phyloP scores from a whole-genome alignment of 805 yeast species.

The Saturnispora saitoi region DNA sequence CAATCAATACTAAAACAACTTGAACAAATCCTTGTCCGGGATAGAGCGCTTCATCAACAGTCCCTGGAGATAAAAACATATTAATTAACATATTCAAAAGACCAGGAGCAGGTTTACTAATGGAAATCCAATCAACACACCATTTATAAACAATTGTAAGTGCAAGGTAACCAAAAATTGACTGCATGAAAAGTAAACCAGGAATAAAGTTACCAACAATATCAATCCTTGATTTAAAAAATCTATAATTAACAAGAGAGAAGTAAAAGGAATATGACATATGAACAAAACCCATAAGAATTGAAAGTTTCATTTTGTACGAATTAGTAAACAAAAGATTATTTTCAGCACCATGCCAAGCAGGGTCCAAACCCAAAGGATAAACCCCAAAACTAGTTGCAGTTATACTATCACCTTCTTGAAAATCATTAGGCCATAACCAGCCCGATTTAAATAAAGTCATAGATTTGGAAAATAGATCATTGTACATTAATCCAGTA shows the following conservation, averaged over 20 bases:
- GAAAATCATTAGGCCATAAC: constrained; percentile 50
- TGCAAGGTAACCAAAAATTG: constrained; percentile 65
- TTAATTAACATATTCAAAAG: constrained; percentile 65
- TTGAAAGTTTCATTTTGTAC: constrained; percentile 69
- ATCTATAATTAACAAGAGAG: constrained; percentile 54
- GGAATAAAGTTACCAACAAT: constrained; percentile 68
- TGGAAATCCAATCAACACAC: constrained; percentile 61
- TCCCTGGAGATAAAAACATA: constrained; percentile 71
- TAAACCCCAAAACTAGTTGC: constrained; percentile 47
- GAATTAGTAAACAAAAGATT: constrained; percentile 62
- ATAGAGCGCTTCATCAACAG: constrained; percentile 54
- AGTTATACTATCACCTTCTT: constrained; percentile 39
- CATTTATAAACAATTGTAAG: constrained; percentile 65
- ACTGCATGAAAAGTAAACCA: constrained; percentile 65
- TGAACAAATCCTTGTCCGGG: constrained; percentile 59
- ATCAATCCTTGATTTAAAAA: constrained; percentile 53
- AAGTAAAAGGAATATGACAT: constrained; percentile 65
- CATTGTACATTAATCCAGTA: constrained; percentile 68
- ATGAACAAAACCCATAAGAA: constrained; percentile 66
- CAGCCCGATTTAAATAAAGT: constrained; percentile 62
- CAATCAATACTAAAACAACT: constrained; percentile 45
- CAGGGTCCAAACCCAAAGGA: constrained; percentile 58
- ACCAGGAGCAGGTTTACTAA: constrained; percentile 60
- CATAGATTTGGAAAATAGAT: constrained; percentile 62
- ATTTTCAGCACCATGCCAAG: constrained; percentile 78